A percentile compares a stretch with the other conserved stretches of the same genome.
These are phyloP conservation scores for Triticum urartu DNA, from an alignment of 176 grass and related monocot genomes.

Conservation along the genomic window DNA sequence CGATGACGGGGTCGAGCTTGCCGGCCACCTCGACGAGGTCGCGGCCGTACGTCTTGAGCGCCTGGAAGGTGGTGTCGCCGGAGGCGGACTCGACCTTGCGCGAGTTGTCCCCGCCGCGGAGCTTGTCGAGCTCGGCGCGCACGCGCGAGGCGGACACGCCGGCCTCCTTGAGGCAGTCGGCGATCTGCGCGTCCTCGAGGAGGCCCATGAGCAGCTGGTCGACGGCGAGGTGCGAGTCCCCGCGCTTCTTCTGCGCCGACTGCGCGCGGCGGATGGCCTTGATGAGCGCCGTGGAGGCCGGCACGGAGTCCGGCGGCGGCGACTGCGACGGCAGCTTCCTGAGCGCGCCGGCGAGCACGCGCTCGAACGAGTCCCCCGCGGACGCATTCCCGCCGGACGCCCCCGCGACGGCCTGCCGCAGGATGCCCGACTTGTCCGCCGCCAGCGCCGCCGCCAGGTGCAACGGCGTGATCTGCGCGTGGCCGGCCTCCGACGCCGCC, in stretches of 20 bases:
- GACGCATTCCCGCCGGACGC: slow-evolving; percentile 35
- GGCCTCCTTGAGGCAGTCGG: slow-evolving; percentile 69
- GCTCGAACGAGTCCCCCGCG: slow-evolving; percentile 54
- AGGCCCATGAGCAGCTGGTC: slow-evolving; percentile 70
- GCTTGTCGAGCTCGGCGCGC: slow-evolving; percentile 58
- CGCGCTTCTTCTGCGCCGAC: slow-evolving; percentile 63
- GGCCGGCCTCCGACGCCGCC: slow-evolving; percentile 54
- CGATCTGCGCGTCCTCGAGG: slow-evolving; percentile 67
- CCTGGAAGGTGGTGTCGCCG: slow-evolving; percentile 70
- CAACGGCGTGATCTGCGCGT: slow-evolving; percentile 70
- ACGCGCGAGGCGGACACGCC: slow-evolving; percentile 43
- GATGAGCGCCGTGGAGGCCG: slow-evolving; percentile 53
- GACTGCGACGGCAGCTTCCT: slow-evolving; percentile 67
- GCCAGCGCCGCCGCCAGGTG: slow-evolving; percentile 60
- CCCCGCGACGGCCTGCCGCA: slow-evolving; percentile 56
- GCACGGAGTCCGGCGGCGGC: slow-evolving; percentile 54
- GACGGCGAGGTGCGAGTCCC: slow-evolving; percentile 72
- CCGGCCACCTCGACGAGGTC: slow-evolving; percentile 68
- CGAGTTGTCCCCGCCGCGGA: slow-evolving; percentile 46
- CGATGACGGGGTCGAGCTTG: slow-evolving; percentile 73
- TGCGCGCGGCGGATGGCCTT: slow-evolving; percentile 70
- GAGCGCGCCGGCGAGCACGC: slow-evolving; percentile 50
- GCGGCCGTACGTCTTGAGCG: slow-evolving; percentile 64
- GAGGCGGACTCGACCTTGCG: slow-evolving; percentile 64
- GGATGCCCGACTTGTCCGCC: slow-evolving; percentile 46